phyloP scores from a whole-genome alignment of 2,329 filamentous ascomycete species.

The Stachybotrys elegans region DNA sequence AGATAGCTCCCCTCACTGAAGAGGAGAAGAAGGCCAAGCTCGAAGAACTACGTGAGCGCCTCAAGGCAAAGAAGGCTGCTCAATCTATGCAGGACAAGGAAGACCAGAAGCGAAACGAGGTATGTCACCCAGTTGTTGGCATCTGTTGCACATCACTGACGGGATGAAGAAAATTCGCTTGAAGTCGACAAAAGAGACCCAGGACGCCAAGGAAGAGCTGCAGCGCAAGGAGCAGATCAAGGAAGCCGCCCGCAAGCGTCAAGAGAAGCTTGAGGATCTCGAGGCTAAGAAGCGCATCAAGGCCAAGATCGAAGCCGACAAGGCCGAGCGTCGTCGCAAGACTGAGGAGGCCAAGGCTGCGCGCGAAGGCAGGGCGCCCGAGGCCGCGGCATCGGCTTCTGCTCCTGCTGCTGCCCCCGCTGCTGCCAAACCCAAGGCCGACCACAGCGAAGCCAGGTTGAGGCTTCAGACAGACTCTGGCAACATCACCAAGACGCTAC shows the following conservation, averaged over 20 bases:
- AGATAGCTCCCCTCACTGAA: slow-evolving; percentile 83
- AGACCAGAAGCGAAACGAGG: slow-evolving; percentile 81
- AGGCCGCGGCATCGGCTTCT: slow-evolving; percentile 32
- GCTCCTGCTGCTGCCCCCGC: slow-evolving; percentile 43
- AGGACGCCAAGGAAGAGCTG: slow-evolving; percentile 87
- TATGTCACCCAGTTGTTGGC: slow-evolving; percentile 24
- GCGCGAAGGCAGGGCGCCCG: slow-evolving; percentile 65
- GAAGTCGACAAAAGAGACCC: slow-evolving; percentile 84
- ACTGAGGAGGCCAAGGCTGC: slow-evolving; percentile 80
- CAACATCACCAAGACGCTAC: slow-evolving; percentile 80
- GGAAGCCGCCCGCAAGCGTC: slow-evolving; percentile 78
- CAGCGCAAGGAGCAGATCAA: slow-evolving; percentile 86
- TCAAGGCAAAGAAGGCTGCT: slow-evolving; percentile 66
- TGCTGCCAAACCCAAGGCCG: slow-evolving; percentile 56
- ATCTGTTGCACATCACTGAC: neutral
- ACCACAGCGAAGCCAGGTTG: slow-evolving; percentile 76
- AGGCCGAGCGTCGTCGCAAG: slow-evolving; percentile 80
- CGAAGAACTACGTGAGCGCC: slow-evolving; percentile 65
- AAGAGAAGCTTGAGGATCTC: slow-evolving; percentile 80
- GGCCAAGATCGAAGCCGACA: slow-evolving; percentile 92
- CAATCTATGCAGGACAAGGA: slow-evolving; percentile 71
- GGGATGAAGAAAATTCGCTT: slow-evolving; percentile 58
- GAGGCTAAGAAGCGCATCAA: slow-evolving; percentile 86
- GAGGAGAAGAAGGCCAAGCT: slow-evolving; percentile 84
- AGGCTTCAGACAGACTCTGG: slow-evolving; percentile 70